Evolutionary conservation across 768 basidiomycete genomes (phyloP), one percentile per base, ranked within the genome.

Genomic region (Dacryopinax primogenitus): DNA sequence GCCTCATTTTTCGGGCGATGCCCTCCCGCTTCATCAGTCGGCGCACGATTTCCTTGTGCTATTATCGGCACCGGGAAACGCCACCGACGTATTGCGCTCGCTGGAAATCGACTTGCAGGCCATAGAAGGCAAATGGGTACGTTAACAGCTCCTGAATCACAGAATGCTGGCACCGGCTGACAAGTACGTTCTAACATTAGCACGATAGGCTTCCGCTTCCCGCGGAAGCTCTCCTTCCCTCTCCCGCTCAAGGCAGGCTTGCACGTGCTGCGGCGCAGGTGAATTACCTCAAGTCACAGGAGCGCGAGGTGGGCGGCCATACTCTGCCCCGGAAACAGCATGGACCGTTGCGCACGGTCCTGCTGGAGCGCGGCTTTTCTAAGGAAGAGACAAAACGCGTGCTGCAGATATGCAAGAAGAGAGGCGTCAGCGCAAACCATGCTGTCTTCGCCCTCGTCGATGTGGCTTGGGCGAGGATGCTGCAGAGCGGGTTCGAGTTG

Each of bases 1-100:
- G 1, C 83, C 87, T 4, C 91, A 93, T 72, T 92, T 87, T 73
- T 73, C 91, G 58, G 90, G 89, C 21, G 91, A 93, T 72, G 91
- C 90, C 21, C 90, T 91, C 84, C 87, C 89, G 0, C 78, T 92
- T 16, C 89, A 92, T 74, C 80, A 82, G 66, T 87, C 86, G 68
- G 88, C 87, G 32, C 89, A 90, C 72, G 87, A 91, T 68, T 84
- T 92, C 71, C 86, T 91, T 72, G 74, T 76, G n/a, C 76, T 92
- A 1, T 76, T 91, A 39, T 66, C 51, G 9, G 23, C 11, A 15
- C 51, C 51, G 11, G 26, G 30, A 30, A 15, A 11, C 9, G 7
- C 21, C 6, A 30, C 3, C 21, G 51, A 13, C 12, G 12, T 39
- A n/a, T 39, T 39, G 37, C 37, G n/a, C n/a, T 11, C 37, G 3